A percentile compares a stretch with the other conserved stretches of the same genome.
Conservation (phyloP, 2,329 filamentous ascomycete species). For the Aspergillus fijiensis region DNA sequence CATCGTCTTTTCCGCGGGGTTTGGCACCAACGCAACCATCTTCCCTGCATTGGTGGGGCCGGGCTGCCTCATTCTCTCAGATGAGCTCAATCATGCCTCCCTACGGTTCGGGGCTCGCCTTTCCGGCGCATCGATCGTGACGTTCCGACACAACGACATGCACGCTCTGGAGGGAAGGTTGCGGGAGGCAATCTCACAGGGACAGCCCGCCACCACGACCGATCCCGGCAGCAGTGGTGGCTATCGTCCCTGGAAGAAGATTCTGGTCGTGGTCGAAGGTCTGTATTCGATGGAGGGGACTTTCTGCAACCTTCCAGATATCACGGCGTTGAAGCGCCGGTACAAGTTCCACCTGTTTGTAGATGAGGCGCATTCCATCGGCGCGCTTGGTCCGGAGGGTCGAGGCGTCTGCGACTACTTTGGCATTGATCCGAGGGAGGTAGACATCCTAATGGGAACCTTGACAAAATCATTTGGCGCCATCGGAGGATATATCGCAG, state of each 20-base stretch:
- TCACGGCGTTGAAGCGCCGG: constrained; percentile 82
- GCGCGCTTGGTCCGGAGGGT: too few relatives aligned
- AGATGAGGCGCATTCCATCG: constrained; percentile 95
- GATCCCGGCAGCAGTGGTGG: too few relatives aligned
- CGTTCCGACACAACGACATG: constrained; percentile 99
- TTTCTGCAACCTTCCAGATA: constrained; percentile 93
- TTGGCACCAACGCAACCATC: constrained; percentile 88
- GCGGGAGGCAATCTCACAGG: constrained; percentile 90
- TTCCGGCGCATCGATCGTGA: constrained; percentile 89
- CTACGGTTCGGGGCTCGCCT: constrained; percentile 93
- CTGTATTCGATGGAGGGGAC: constrained; percentile 99
- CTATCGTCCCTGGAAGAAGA: constrained; percentile 99
- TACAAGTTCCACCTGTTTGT: constrained; percentile 98
- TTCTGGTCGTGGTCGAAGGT: constrained; percentile 91
- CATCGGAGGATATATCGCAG: constrained; percentile 93
- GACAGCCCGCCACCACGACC: constrained; percentile 77
- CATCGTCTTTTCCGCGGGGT: constrained; percentile 99
- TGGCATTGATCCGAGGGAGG: constrained; percentile 77
- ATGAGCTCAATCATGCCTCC: constrained; percentile 96
- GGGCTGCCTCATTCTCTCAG: constrained; percentile 90
- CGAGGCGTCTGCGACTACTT: constrained; percentile 99
- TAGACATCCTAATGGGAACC: constrained; percentile 97
- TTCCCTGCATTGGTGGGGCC: constrained; percentile 92
- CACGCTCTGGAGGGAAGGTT: constrained; percentile 78
- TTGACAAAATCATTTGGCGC: constrained; percentile 98